These are phyloP conservation scores for carrot (Daucus carota) DNA, from an alignment of 129 eudicot genomes.

Conservation along the genomic window DH1_v3.0 NC_030384.2:44296501-44297000, in stretches of 20 bases:
- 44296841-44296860: not conserved
- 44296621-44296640: not conserved
- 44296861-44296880: not conserved
- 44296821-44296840: not conserved
- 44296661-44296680: not conserved
- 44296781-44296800: not conserved
- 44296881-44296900: not conserved
- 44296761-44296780: not conserved
- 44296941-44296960: conserved; percentile 90
- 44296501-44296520: not conserved
- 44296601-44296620: not conserved
- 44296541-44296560: not conserved
- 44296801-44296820: not conserved
- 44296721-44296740: not conserved
- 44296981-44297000: conserved; percentile 98
- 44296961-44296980: conserved; percentile 99
- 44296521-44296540: not conserved
- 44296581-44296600: not conserved
- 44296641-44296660: not conserved
- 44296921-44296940: conserved; percentile 52
- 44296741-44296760: not conserved
- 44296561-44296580: not conserved
- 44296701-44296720: not conserved
- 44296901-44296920: not conserved
- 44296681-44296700: not conserved